phyloP scores from a whole-genome alignment of 2,329 filamentous ascomycete genomes.

The Sodiomyces alkalinus region DNA sequence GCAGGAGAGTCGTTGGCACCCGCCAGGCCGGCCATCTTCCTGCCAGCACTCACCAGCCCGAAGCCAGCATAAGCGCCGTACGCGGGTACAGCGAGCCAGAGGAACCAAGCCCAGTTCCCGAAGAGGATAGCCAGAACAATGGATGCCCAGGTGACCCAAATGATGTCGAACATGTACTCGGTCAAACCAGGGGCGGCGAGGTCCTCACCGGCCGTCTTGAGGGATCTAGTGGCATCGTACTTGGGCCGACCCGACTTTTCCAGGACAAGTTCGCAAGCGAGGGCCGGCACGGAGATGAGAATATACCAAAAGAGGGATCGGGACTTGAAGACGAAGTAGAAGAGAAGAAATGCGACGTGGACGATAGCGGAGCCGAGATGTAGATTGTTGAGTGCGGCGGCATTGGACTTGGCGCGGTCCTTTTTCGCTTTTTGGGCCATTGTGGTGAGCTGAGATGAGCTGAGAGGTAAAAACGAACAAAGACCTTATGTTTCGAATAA shows the following conservation, averaged over 20 bases:
- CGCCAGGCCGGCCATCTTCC: slow-evolving; percentile 34
- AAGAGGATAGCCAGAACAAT: slow-evolving; percentile 57
- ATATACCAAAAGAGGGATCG: slow-evolving; percentile 55
- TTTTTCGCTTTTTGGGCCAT: slow-evolving; percentile 53
- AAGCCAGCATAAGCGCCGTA: slow-evolving; percentile 40
- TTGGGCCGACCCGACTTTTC: slow-evolving; percentile 72
- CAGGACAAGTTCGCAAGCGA: slow-evolving; percentile 72
- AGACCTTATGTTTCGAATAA: too few relatives aligned
- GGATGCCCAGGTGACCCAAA: slow-evolving; percentile 86
- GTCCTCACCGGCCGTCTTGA: slow-evolving; percentile 73
- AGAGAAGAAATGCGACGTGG: slow-evolving; percentile 60
- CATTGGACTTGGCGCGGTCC: slow-evolving; percentile 62
- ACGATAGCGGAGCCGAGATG: slow-evolving; percentile 60
- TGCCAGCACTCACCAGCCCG: slow-evolving; percentile 36
- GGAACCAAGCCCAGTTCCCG: slow-evolving; percentile 59
- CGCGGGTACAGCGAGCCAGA: slow-evolving; percentile 39
- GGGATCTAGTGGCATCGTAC: slow-evolving; percentile 49
- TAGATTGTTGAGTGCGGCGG: slow-evolving; percentile 60
- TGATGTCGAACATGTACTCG: slow-evolving; percentile 94
- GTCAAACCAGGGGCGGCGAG: slow-evolving; percentile 77
- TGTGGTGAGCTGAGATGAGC: slow-evolving; percentile 4
- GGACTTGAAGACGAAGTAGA: slow-evolving; percentile 50
- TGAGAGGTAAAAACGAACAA: too few relatives aligned
- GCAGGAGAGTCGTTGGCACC: slow-evolving; percentile 13
- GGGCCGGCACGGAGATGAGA: slow-evolving; percentile 56